Conservation (phyloP, 140 eudicot genomes). For the Anethum foeniculum region DNA sequence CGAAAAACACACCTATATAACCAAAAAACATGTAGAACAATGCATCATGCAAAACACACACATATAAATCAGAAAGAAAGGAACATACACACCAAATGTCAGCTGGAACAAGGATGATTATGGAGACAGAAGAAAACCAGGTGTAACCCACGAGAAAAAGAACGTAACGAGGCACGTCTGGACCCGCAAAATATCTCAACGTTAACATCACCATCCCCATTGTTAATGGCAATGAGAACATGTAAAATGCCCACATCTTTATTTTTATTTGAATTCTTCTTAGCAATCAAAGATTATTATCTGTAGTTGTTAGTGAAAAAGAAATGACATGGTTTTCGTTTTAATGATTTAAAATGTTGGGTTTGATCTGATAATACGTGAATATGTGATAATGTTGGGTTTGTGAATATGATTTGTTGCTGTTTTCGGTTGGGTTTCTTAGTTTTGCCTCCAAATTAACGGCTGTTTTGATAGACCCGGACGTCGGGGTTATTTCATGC, state of each 20-base stretch:
- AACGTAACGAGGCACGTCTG: constrained; percentile 73
- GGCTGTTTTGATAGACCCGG: background rate
- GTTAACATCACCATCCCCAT: constrained; percentile 77
- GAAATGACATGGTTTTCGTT: background rate
- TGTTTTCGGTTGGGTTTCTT: background rate
- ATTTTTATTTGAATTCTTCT: background rate
- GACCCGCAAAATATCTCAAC: constrained; percentile 73
- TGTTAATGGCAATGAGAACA: constrained; percentile 73
- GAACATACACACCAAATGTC: constrained; percentile 76
- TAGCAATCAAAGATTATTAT: background rate
- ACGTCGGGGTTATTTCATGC: too few relatives aligned
- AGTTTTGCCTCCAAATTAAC: background rate
- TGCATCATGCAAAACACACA: background rate
- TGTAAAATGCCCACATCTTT: constrained; percentile 67
- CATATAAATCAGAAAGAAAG: background rate
- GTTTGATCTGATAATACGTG: background rate
- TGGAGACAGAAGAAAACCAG: constrained; percentile 75
- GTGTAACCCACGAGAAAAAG: constrained; percentile 76
- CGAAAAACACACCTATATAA: background rate
- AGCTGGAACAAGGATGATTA: constrained; percentile 81
- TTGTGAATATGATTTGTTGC: background rate
- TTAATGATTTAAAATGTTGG: background rate
- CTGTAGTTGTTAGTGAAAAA: too few relatives aligned
- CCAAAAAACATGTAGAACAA: background rate
- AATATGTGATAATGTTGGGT: background rate